Conservation (phyloP, 1,284 basidiomycete species). For the Erythrobasidium hasegawianum region DNA sequence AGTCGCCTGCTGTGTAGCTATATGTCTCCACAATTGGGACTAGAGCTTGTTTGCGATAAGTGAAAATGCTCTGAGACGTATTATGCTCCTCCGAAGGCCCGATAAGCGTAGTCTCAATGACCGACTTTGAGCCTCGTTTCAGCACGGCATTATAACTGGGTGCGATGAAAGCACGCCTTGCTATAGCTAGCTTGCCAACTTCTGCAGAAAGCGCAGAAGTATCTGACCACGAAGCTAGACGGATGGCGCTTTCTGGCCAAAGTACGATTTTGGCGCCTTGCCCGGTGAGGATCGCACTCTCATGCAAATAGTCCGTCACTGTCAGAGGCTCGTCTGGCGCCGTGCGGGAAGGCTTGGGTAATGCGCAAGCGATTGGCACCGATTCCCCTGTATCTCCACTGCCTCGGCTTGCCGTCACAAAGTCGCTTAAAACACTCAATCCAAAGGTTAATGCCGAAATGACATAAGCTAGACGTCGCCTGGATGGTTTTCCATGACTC, state of each 20-base stretch:
- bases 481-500: neutral
- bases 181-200: neutral
- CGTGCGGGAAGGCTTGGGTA: constrained; percentile 2
- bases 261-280: constrained; percentile 22
- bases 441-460: neutral
- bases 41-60: constrained; percentile 27
- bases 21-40: constrained; percentile 25
- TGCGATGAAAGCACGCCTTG: constrained; percentile 12
- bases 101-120: constrained; percentile 5
- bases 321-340: neutral
- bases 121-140: neutral
- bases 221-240: neutral
- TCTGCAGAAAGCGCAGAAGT: neutral
- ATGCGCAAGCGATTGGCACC: neutral
- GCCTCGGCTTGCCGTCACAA: neutral
- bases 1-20: neutral
- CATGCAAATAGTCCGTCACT: constrained; percentile 4
- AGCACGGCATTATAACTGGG: constrained; percentile 6
- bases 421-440: constrained; percentile 4
- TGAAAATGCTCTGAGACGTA: constrained; percentile 1
- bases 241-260: constrained; percentile 16
- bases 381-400: neutral
- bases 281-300: constrained; percentile 10
- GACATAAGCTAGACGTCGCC: neutral
- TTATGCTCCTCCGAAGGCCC: neutral